These are phyloP conservation scores for Sphagnum tenellum DNA, from an alignment of 225 moss, liverwort and hornwort genomes.

Conservation along the genomic window DNA sequence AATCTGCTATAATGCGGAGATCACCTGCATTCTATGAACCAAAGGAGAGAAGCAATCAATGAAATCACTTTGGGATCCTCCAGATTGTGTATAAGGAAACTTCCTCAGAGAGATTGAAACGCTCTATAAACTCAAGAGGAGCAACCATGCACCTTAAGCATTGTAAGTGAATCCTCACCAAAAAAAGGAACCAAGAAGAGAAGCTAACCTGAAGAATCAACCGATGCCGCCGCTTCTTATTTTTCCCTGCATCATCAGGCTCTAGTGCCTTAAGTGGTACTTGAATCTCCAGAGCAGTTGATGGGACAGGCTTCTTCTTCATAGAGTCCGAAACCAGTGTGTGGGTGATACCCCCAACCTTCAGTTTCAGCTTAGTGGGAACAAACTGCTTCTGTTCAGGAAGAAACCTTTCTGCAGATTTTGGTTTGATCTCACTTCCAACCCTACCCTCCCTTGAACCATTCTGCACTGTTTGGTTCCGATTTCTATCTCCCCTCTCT, in stretches of 20 bases:
- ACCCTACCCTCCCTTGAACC: not conserved
- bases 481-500: conserved; percentile 28
- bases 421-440: conserved; percentile 12
- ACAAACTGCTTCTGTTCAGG: conserved; percentile 26
- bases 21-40: too few species aligned
- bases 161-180: not conserved
- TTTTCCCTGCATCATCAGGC: conserved; percentile 28
- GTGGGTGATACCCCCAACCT: conserved; percentile 64
- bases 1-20: too few species aligned
- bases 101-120: too few species aligned
- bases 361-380: conserved; percentile 63
- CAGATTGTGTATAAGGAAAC: too few species aligned
- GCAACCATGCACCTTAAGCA: too few species aligned
- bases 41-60: too few species aligned
- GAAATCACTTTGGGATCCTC: too few species aligned
- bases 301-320: conserved; percentile 25
- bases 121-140: too few species aligned
- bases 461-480: conserved; percentile 7
- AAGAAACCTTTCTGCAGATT: conserved; percentile 20
- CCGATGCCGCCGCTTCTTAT: conserved; percentile 80
- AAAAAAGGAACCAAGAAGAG: not conserved
- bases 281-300: not conserved
- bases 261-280: conserved; percentile 26
- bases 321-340: conserved; percentile 48
- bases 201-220: conserved; percentile 62